Base-by-base conservation (phyloP, 2,329 filamentous ascomycete species). In the Microascus cirrosus region DNA sequence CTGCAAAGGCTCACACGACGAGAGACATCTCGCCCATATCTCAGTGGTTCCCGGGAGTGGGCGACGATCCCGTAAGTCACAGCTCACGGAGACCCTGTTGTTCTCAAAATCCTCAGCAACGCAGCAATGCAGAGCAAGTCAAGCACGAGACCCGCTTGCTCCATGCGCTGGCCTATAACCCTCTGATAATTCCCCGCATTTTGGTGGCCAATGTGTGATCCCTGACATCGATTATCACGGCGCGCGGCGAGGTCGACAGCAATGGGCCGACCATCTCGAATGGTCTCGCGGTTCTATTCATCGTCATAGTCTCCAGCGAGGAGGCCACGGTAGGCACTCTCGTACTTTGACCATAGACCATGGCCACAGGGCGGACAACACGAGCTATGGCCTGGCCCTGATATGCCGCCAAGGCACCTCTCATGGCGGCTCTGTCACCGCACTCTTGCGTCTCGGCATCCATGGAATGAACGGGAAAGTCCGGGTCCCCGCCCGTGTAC, bases 141-240 rank as follows among this genome's bases (percentile, higher is more conserved):
- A 18, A 56, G 55, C 10, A 13, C n/a, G 20, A 52, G 42, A 18
- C 48, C 25, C 18, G 48, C 48, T 15, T 3, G n/a, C 22, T 6
- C 22, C 55, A 52, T 56, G 45, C 51, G 42, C 3, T 12, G 18
- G 3, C 42, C 39, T 13, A 51, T 18, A 24, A n/a, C 8, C 11
- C n/a, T 24, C 4, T 51, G 42, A 15, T 50, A 12, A 8, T n/a
- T 42, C 18, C 35, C 42, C 24, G n/a, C 24, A 11, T 7, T 11
- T 13, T 32, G 13, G 28, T 15, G 42, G 24, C 6, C 24, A 18
- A 20, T 10, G 18, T 12, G 45, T 34, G 48, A 22, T 32, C 24
- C 25, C 32, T 42, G 45, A 56, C 25, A 11, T 56, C 55, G 45
- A 56, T 42, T 42, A 56, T 51, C n/a, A 56, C 55, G 42, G 55